A percentile compares a stretch with the other conserved stretches of the same genome.
Conservation (phyloP, 371 early-diverging fungal species). For the Thermomucor indicae-seudaticae region DNA sequence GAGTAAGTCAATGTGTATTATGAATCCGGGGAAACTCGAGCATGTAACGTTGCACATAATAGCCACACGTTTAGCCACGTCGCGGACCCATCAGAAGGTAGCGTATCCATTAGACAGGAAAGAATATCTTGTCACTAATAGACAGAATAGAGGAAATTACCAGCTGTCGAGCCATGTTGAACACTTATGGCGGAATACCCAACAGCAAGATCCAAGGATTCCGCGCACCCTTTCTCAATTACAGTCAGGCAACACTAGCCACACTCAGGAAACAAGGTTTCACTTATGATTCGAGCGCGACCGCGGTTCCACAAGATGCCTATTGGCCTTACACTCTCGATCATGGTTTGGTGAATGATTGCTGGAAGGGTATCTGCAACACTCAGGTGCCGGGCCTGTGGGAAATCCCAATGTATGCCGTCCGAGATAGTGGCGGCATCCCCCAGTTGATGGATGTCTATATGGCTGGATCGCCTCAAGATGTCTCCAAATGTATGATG, state of each 20-base stretch:
- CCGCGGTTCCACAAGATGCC: constrained; percentile 41
- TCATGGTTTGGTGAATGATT: constrained; percentile 66
- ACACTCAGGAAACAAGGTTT: constrained; percentile 50
- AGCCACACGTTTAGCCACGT: constrained; percentile 64
- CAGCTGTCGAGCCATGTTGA: constrained; percentile 47
- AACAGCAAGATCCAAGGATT: constrained; percentile 62
- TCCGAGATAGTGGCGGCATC: constrained; percentile 26
- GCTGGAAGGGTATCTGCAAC: constrained; percentile 54
- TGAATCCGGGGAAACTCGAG: neutral
- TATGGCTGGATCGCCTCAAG: constrained; percentile 40
- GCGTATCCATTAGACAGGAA: neutral
- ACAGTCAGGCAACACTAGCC: constrained; percentile 45
- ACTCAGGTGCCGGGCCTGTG: constrained; percentile 59
- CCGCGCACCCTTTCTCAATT: constrained; percentile 70
- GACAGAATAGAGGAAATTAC: constrained; percentile 40
- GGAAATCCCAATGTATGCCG: constrained; percentile 68
- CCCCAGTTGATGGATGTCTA: constrained; percentile 69
- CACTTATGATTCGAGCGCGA: constrained; percentile 59
- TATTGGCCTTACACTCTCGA: constrained; percentile 76
- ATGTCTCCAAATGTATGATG: constrained; percentile 42
- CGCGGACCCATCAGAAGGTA: constrained; percentile 40
- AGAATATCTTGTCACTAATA: neutral
- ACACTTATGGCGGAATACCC: constrained; percentile 63
- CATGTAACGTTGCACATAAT: neutral
- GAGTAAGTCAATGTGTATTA: constrained; percentile 35